Base-by-base conservation (phyloP, 768 basidiomycete genomes). In the Mycena vulgaris region DNA sequence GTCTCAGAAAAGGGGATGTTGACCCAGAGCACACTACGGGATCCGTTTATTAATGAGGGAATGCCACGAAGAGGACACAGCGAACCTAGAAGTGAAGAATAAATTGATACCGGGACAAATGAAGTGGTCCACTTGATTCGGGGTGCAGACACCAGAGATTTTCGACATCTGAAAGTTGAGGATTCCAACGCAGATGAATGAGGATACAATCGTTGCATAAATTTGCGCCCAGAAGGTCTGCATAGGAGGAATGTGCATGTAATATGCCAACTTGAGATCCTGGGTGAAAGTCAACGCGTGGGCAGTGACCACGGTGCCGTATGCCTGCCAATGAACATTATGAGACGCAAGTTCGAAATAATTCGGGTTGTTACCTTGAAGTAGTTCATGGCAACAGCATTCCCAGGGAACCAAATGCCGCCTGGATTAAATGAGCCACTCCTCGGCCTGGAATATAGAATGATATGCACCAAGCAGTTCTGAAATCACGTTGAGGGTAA, bases 401-500 rank as follows among this genome's bases (percentile, higher is more conserved):
- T 65, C 70, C 84, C 66, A 48, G 77, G 75, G 58, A 81, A 75
- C 73, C 78, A 76, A 30, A 78, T 69, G 28, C 71, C 71, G 25
- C 74, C 49, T 51, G 61, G 5, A 17, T 5, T 9, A 13, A 17
- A 17, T 40, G n/a, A n/a, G n/a, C n/a, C n/a, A n/a, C 14, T 9
- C 40, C 5, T 40, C 40, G 19, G 19, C 11, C 40, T 40, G 40
- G 11, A 5, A n/a, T n/a, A n/a, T n/a, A n/a, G n/a, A n/a, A n/a
- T n/a, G n/a, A n/a, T n/a, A 68, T 21, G 63, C 64, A 48, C 74
- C 74, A 16, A 75, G 80, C 63, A 84, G 76, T 74, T 86, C 84
- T 16, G 83, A 82, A 19, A 84, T 77, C 47, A 80, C 77, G 66
- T 83, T 82, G 28, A 83, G 75, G 16, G 78, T 79, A 49, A 83